Percentiles rank a stretch among this genome's conserved stretches.
Evolutionary conservation across 768 basidiomycete species (phyloP).

Genomic region (Harrya chromipes): DNA sequence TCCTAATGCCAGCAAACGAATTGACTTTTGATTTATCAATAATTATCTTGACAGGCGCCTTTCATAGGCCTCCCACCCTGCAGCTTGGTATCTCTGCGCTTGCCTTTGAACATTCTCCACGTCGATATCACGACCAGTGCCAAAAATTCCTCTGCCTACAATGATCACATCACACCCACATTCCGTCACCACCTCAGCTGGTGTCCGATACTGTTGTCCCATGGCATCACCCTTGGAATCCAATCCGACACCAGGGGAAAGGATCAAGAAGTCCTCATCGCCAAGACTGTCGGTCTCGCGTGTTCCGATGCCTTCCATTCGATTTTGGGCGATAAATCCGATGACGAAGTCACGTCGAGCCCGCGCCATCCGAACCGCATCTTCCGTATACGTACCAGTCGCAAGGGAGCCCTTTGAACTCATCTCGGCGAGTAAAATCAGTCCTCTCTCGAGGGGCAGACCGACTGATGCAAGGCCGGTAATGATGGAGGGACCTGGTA

Average conservation of each 20-base stretch:
- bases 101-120: constrained; percentile 46
- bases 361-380: constrained; percentile 86
- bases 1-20: background rate
- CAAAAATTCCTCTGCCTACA: constrained; percentile 94
- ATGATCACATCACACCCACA: constrained; percentile 95
- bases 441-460: constrained; percentile 73
- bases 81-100: constrained; percentile 79
- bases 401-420: constrained; percentile 86
- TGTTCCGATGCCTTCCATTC: constrained; percentile 68
- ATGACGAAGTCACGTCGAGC: constrained; percentile 83
- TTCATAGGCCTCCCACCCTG: constrained; percentile 91
- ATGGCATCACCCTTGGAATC: constrained; percentile 75
- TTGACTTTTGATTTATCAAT: constrained; percentile 1
- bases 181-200: constrained; percentile 73
- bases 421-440: constrained; percentile 95
- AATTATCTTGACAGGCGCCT: constrained; percentile 38
- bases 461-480: constrained; percentile 88
- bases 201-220: constrained; percentile 96
- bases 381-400: constrained; percentile 75
- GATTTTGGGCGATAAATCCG: constrained; percentile 89
- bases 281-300: constrained; percentile 25
- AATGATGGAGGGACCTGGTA: constrained; percentile 94
- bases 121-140: constrained; percentile 45
- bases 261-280: constrained; percentile 81
- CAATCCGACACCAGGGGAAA: constrained; percentile 92